phyloP scores from a whole-genome alignment of 805 yeast species.

The Metschnikowia vanudenii region DNA sequence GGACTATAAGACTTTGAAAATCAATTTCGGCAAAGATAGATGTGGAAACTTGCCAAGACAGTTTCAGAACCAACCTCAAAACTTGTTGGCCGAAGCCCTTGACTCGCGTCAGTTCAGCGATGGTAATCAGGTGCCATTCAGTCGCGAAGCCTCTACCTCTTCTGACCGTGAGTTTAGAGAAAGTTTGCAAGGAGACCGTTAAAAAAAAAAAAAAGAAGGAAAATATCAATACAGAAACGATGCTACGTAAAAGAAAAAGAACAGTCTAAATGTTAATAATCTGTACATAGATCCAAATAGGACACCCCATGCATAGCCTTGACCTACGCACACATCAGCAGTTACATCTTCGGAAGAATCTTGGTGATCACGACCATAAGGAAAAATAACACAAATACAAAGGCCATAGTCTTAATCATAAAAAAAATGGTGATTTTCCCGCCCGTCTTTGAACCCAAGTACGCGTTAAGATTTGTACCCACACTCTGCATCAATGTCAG shows the following conservation, averaged over 20 bases:
- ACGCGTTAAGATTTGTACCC: conserved; percentile 37
- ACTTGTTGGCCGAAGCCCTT: conserved; percentile 6
- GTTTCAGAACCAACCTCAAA: conserved; percentile 39
- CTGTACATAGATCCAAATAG: conserved; percentile 1
- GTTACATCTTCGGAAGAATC: conserved; percentile 36
- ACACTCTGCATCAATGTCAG: conserved; percentile 24
- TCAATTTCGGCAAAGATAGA: conserved; percentile 52
- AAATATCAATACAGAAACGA: background rate
- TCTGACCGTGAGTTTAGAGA: conserved; percentile 13
- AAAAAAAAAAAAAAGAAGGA: background rate
- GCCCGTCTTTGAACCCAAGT: conserved; percentile 39
- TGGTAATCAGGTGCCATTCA: conserved; percentile 4
- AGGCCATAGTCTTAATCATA: conserved; percentile 31
- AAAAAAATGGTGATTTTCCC: conserved; percentile 41
- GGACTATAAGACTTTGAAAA: conserved; percentile 64
- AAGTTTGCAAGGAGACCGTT: background rate
- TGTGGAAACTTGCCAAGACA: conserved; percentile 94
- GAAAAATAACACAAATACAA: conserved; percentile 28
- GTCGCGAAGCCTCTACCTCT: conserved; percentile 10
- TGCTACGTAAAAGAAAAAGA: background rate
- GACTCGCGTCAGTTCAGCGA: conserved; percentile 2
- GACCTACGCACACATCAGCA: background rate
- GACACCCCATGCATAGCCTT: background rate
- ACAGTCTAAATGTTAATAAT: background rate
- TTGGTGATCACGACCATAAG: conserved; percentile 34